Conservation (phyloP, 139 green algal genomes). For the Trebouxia sp. region DNA sequence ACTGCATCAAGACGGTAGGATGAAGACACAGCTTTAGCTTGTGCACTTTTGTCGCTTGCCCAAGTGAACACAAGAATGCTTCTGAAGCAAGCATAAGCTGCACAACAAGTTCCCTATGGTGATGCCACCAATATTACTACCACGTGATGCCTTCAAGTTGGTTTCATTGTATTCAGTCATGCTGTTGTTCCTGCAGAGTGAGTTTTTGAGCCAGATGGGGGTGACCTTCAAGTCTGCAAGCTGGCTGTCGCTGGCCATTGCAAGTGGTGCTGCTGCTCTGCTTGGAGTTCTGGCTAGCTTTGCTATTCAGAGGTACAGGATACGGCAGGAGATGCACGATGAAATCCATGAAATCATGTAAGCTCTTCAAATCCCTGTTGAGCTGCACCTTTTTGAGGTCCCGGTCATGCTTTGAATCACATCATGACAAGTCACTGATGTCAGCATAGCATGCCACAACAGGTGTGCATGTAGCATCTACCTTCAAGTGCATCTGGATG, state of each 20-base stretch:
- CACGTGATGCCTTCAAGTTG: no score
- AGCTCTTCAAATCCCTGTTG: neutral
- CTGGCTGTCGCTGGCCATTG: neutral
- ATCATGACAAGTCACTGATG: no score
- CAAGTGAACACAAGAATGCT: neutral
- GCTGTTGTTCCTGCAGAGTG: constrained; percentile 9
- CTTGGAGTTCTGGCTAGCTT: constrained; percentile 32
- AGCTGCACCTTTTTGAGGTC: no score
- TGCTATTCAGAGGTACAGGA: constrained; percentile 35
- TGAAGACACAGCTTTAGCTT: neutral
- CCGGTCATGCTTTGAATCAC: no score
- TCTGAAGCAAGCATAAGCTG: neutral
- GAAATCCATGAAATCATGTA: constrained; percentile 46
- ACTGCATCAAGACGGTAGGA: constrained; percentile 13
- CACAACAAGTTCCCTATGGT: neutral
- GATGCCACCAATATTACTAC: neutral
- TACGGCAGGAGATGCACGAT: constrained; percentile 35
- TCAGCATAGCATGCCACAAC: no score
- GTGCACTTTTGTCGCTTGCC: neutral
- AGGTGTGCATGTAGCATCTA: neutral
- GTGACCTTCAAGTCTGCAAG: constrained; percentile 3
- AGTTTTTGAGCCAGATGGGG: constrained; percentile 11
- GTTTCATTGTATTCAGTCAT: neutral
- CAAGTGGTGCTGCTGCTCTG: neutral
- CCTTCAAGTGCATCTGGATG: no score